Evolutionary conservation across 139 green algal species (phyloP).

Genomic region (Chlorella sp.): DNA sequence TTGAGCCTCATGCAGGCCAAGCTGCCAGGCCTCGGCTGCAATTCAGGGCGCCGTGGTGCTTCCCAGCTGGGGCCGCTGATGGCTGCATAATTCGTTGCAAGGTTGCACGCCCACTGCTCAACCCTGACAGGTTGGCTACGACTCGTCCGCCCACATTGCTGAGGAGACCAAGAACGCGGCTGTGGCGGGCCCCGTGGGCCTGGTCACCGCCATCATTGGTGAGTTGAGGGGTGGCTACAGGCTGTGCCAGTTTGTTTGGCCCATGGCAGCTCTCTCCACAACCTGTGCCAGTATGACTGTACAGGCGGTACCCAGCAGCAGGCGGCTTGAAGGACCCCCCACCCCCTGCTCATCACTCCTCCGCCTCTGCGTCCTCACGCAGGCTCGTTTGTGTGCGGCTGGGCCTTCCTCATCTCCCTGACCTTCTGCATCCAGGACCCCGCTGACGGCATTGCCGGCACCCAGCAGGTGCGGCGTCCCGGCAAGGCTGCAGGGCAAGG

Average conservation of each 20-base stretch:
- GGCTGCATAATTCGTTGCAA: not conserved
- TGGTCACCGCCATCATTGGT: constrained; percentile 35
- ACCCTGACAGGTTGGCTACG: constrained; percentile 48
- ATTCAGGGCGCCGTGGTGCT: too few relatives aligned
- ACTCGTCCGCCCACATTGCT: constrained; percentile 50
- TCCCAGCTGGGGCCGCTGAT: too few relatives aligned
- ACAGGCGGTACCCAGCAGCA: too few relatives aligned
- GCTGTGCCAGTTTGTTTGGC: not conserved
- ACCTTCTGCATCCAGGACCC: constrained; percentile 55
- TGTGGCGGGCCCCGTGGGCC: constrained; percentile 23
- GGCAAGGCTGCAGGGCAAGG: not conserved
- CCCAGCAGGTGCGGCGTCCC: not conserved
- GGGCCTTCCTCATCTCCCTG: constrained; percentile 46
- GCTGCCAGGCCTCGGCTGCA: not conserved
- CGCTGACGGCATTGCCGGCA: constrained; percentile 8
- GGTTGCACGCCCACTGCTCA: not conserved
- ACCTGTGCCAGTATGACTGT: not conserved
- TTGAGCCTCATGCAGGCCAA: not conserved
- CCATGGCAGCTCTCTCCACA: too few relatives aligned
- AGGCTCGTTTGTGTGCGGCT: constrained; percentile 35
- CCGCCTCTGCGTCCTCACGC: too few relatives aligned
- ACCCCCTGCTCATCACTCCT: not conserved
- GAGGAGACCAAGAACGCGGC: constrained; percentile 56
- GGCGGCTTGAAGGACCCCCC: not conserved
- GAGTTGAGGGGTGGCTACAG: not conserved